phyloP scores from a whole-genome alignment of 208 protist species.

The Acanthamoeba sp. region DNA sequence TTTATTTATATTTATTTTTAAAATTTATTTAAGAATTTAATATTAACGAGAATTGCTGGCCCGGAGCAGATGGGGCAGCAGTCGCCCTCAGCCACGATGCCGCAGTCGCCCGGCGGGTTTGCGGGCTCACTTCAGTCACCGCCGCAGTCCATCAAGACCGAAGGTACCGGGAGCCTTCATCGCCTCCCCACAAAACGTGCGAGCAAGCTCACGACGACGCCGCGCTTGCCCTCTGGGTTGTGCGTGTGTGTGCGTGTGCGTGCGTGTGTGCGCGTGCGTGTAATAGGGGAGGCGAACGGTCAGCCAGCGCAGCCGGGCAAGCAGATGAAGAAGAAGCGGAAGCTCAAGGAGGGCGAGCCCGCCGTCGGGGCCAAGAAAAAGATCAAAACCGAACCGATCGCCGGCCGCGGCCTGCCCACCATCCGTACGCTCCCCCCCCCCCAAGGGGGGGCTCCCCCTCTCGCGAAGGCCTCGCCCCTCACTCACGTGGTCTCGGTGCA shows the following conservation, averaged over 20 bases:
- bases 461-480: background rate
- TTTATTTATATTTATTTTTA: too few relatives aligned
- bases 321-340: background rate
- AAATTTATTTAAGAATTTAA: too few relatives aligned
- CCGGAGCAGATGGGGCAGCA: constrained; percentile 3
- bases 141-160: background rate
- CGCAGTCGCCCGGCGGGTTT: background rate
- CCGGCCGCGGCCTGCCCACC: background rate
- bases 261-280: background rate
- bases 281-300: background rate
- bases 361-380: background rate
- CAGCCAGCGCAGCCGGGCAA: background rate
- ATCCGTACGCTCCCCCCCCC: background rate
- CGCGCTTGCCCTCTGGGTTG: too few relatives aligned
- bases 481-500: background rate
- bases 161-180: too few relatives aligned
- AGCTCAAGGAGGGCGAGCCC: constrained; percentile 33
- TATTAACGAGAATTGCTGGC: too few relatives aligned
- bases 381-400: background rate
- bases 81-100: background rate
- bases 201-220: too few relatives aligned
- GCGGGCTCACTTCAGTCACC: background rate
- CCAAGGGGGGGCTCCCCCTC: too few relatives aligned
- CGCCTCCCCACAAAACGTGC: too few relatives aligned
- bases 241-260: constrained; percentile 1